phyloP scores from a whole-genome alignment of 2,329 filamentous ascomycete genomes.

The Fonsecaea multimorphosa region DNA sequence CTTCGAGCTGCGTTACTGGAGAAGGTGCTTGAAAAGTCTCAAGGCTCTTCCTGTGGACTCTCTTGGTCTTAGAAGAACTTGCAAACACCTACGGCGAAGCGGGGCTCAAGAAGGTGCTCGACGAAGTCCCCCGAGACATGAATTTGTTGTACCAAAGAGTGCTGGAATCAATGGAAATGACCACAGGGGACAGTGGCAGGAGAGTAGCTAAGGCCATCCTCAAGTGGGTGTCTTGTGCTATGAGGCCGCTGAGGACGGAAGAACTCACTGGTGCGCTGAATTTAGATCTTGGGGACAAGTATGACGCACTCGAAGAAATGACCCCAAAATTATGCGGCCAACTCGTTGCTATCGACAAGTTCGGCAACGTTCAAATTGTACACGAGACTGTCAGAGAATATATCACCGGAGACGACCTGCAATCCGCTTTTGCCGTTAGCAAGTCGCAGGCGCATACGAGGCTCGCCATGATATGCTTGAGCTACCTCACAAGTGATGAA shows the following conservation, averaged over 20 bases:
- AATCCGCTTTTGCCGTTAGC: slow-evolving; percentile 10
- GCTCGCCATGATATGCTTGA: slow-evolving; percentile 46
- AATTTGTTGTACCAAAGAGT: slow-evolving; percentile 11
- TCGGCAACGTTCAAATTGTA: slow-evolving; percentile 34
- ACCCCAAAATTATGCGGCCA: slow-evolving; percentile 41
- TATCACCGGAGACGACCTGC: slow-evolving; percentile 24
- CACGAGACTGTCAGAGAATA: slow-evolving; percentile 42
- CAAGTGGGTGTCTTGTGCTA: slow-evolving; percentile 39
- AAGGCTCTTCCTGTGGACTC: slow-evolving; percentile 34
- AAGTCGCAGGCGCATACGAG: slow-evolving; percentile 41
- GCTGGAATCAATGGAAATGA: slow-evolving; percentile 10
- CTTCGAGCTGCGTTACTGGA: not conserved
- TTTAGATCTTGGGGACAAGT: slow-evolving; percentile 30
- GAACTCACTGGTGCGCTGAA: slow-evolving; percentile 41
- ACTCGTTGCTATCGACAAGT: slow-evolving; percentile 41
- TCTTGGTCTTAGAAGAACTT: slow-evolving; percentile 33
- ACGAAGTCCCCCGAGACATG: slow-evolving; percentile 42
- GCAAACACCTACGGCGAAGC: slow-evolving; percentile 24
- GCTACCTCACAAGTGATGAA: slow-evolving; percentile 45
- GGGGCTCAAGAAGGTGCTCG: slow-evolving; percentile 34
- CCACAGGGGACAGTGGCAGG: slow-evolving; percentile 34
- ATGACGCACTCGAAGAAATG: slow-evolving; percentile 32
- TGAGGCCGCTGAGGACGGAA: slow-evolving; percentile 35
- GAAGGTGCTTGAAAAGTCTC: slow-evolving; percentile 21
- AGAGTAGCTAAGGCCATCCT: slow-evolving; percentile 38